Evolutionary conservation across 169 alveolate genomes (phyloP), one percentile per base, ranked within the genome.

Genomic region (Plasmodium reichenowi): DNA sequence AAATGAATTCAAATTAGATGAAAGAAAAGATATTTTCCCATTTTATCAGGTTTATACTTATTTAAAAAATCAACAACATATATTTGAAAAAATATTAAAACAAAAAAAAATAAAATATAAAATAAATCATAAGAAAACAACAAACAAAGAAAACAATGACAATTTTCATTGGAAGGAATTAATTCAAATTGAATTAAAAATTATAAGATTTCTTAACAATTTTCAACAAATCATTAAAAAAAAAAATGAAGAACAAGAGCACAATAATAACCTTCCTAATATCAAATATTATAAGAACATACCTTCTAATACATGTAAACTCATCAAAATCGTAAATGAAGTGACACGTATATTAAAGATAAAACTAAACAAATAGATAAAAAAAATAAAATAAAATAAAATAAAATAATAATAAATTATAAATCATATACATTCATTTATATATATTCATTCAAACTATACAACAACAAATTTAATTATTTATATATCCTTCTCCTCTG

Each of bases 221-320:
- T 78, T 78, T 64, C 72, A 78, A 38, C 17, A 50, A 64, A 78
- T 78, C 45, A 20, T 78, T 6, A 70, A 66, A 78, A 63, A 66
- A 66, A 78, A 66, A 64, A 8, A 76, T 5, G 15, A 47, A 32
- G 52, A 48, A 8, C 9, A 48, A 13, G 45, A 72, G 3, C 3
- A 12, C 22, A 72, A 50, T 24, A 2, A 22, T 29, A 52, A 29
- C n/a, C 58, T 26, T 72, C n/a, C 4, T n/a, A 17, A 72, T 2
- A 54, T 24, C 17, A 56, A 26, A 72, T 29, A 72, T 26, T 17
- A 15, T 54, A 38, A 26, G n/a, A 6, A 9, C 9, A 72, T 15
- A 20, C 13, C 8, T 26, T 29, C 26, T 56, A 43, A 71, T 9
- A 24, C 50, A 0, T 1, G 2, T 50, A 48, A 10, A 22, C 80